phyloP scores from a whole-genome alignment of 1,284 basidiomycete genomes.

The Pseudozyma sp. region DNA sequence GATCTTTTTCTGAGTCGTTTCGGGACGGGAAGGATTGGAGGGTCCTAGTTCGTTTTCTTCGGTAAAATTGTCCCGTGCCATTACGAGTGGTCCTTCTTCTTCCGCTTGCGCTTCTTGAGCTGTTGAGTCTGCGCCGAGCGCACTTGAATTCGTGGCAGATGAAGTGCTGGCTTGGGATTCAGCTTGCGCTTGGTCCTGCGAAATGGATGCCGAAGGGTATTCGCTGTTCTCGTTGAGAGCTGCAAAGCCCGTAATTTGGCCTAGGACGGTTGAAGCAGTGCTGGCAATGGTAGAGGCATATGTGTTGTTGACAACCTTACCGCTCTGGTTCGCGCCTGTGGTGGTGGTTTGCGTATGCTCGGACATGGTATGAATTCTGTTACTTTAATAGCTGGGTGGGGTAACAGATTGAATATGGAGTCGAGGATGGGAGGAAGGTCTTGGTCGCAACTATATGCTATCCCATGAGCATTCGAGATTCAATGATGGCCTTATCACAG shows the following conservation, averaged over 20 bases:
- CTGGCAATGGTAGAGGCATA: not conserved
- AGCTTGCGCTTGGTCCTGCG: not conserved
- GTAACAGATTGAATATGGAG: too few species aligned
- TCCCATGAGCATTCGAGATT: too few species aligned
- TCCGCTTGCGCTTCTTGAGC: not conserved
- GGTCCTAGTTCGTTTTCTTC: conserved; percentile 17
- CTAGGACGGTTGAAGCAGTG: conserved; percentile 1
- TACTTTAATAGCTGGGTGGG: too few species aligned
- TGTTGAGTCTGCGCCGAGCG: not conserved
- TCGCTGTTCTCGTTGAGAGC: conserved; percentile 15
- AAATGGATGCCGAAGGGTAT: not conserved
- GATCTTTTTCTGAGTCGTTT: conserved; percentile 19
- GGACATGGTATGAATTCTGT: too few species aligned
- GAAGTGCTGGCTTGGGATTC: not conserved
- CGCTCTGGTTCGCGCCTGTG: too few species aligned
- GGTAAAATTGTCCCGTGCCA: conserved; percentile 6
- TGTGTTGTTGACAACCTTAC: not conserved
- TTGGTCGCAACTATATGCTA: too few species aligned
- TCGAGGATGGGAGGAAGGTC: too few species aligned
- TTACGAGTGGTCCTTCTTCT: not conserved
- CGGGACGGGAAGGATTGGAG: conserved; percentile 14
- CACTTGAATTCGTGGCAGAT: not conserved
- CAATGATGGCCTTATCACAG: too few species aligned
- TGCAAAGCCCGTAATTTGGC: conserved; percentile 28
- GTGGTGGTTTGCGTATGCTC: too few species aligned